Conservation (phyloP, 2,329 filamentous ascomycete species). For the Fusarium sororula region DNA sequence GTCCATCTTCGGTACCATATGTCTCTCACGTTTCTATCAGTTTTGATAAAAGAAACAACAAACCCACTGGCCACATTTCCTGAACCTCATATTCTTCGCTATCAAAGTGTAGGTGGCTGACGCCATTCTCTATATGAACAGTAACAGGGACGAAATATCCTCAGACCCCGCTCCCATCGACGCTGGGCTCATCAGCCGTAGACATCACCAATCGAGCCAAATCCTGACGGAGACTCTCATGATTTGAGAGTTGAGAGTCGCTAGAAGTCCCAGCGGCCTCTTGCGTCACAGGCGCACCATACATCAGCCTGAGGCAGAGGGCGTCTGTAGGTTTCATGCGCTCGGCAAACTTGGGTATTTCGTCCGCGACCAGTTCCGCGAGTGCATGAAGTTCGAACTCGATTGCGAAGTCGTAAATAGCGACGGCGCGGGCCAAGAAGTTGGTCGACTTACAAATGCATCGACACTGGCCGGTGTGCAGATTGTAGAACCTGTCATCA, state of each 20-base stretch:
- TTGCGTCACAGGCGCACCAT: background rate
- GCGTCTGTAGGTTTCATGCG: background rate
- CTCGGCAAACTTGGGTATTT: background rate
- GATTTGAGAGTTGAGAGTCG: background rate
- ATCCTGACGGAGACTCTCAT: background rate
- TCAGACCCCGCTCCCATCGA: background rate
- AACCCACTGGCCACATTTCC: too few relatives aligned
- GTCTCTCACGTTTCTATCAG: background rate
- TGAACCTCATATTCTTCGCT: background rate
- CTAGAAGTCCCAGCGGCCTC: background rate
- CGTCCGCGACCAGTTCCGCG: background rate
- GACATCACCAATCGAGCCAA: background rate
- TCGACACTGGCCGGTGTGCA: background rate
- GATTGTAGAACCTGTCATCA: background rate
- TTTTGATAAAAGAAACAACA: background rate
- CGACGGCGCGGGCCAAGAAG: background rate
- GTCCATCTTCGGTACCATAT: background rate
- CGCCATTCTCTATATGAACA: background rate
- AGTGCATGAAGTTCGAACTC: background rate
- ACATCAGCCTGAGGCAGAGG: background rate
- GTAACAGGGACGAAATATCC: background rate
- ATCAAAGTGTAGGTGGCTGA: background rate
- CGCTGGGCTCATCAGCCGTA: background rate
- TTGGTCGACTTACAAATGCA: background rate
- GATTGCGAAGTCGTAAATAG: background rate